Base-by-base conservation (phyloP, 164 flowering plant species). In the Litsea cubeba region DNA sequence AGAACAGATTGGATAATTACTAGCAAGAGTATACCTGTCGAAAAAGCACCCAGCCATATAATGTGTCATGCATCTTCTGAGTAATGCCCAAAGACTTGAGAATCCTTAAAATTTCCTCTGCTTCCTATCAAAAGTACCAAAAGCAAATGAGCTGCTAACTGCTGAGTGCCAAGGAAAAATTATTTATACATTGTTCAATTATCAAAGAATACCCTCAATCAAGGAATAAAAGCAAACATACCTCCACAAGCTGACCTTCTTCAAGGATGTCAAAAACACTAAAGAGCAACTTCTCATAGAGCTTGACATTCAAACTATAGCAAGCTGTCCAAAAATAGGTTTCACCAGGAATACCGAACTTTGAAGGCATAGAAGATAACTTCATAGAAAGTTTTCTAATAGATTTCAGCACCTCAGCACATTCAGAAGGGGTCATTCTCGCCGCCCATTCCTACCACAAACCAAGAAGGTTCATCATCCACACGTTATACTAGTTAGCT, bases 21-120 rank as follows among this genome's bases (percentile, higher is more conserved):
- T 40, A 40, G n/a, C 60, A 78, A 58, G 50, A 66, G 49, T 58
- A 35, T 85, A 91, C 98, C 97, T 91, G 92, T 76, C 82, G 84
- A 74, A 90, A 89, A 75, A 91, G 90, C 73, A 89, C 89, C 95
- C 97, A 94, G 15, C 85, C 89, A 82, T 81, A 88, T 66, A 94
- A 70, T 26, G 85, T 86, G 80, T 81, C 60, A 73, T 94, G 97
- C 65, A 89, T 77, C 77, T 81, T 86, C 79, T 81, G 81, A 70
- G 91, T 89, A 74, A 94, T 89, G 69, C 98, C 98, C 57, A 94
- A 79, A 74, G 86, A 74, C 78, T 83, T 89, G 70, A 90, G 77
- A 70, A 84, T 77, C 69, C 30, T 75, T 63, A 90, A 81, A 65
- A 90, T 62, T 60, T 84, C 89, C 71, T 88, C 89, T 50, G 84